Base-by-base conservation (phyloP, 140 eudicot species). In the Cichorium intybus region DNA sequence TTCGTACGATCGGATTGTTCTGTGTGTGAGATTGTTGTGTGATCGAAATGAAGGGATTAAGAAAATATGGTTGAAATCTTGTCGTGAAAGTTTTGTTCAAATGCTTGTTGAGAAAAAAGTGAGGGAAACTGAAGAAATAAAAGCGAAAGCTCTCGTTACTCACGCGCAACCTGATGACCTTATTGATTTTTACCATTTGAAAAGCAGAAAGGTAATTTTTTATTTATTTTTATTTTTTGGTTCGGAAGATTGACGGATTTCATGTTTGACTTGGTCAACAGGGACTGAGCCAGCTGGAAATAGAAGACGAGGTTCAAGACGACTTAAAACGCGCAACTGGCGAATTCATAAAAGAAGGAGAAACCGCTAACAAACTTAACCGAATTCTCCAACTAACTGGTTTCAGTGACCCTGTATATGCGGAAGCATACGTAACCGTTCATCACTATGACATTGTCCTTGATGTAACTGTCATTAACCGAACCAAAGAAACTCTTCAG, bases 281-380 rank as follows among this genome's bases (percentile, higher is more conserved):
- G 97, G 91, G 95, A 31, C 83, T 89, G 95, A 89, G 91, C 81
- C 91, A 70, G 76, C 82, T 83, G 68, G 97, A 85, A 69, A 68
- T 89, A 75, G 95, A 89, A 61, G 97, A 89, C 62, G 84, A 83
- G 71, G 95, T 89, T 55, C 97, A 89, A 76, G 97, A 85, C 53
- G 97, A 89, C 77, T 75, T 88, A 43, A 88, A 85, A 61, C 87
- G 96, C 10, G 89, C 93, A 21, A 88, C 96, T 53, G 93, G 96
- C 27, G 93, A 88, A 50, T 88, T 88, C 34, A 66, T 71, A 31
- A 82, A 88, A 66, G 93, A 84, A 23, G 85, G 81, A 66, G 87
- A 82, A 35, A 80, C 80, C 53, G 85, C 94, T 20, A 82, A 88
- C 70, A 88, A 85, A 57, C 84, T 88, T 23, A 85, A 82, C 31